Conservation (phyloP, 257 asterid species). For the Voacanga thouarsii region DNA sequence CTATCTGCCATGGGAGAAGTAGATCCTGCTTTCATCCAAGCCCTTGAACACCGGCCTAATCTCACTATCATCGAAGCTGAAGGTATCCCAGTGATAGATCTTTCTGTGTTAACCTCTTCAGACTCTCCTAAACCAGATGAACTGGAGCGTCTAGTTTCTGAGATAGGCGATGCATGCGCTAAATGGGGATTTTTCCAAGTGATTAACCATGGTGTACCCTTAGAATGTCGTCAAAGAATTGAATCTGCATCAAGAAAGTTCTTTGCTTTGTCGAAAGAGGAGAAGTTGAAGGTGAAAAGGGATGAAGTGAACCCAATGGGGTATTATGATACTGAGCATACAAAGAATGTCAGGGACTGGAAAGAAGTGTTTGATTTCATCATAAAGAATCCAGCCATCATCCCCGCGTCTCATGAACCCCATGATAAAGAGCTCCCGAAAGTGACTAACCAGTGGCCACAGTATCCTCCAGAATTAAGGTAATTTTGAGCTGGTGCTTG, state of each 20-base stretch:
- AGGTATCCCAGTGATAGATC: conserved; percentile 68
- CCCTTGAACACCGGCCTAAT: conserved; percentile 60
- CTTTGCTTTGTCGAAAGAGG: conserved; percentile 52
- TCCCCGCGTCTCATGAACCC: conserved; percentile 50
- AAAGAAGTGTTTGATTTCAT: conserved; percentile 68
- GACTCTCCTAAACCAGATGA: conserved; percentile 17
- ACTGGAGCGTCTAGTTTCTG: conserved; percentile 33
- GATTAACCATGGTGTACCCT: conserved; percentile 76
- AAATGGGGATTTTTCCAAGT: conserved; percentile 81
- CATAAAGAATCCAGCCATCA: conserved; percentile 35
- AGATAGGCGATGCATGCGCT: conserved; percentile 54
- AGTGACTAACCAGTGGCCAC: conserved; percentile 46
- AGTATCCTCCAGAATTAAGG: conserved; percentile 50
- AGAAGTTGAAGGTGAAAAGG: conserved; percentile 51
- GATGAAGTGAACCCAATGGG: conserved; percentile 47
- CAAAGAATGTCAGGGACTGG: conserved; percentile 75
- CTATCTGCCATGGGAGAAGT: conserved; percentile 52
- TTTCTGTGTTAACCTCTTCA: conserved; percentile 35
- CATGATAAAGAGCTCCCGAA: conserved; percentile 37
- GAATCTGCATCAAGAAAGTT: conserved; percentile 48
- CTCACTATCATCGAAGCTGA: conserved; percentile 32
- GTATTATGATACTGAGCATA: conserved; percentile 60
- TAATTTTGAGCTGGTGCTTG: background rate
- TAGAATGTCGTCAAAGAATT: conserved; percentile 35
- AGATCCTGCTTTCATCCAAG: conserved; percentile 54